Base-by-base conservation (phyloP, 176 grass and related monocot genomes). In the Musa beccarii region DNA sequence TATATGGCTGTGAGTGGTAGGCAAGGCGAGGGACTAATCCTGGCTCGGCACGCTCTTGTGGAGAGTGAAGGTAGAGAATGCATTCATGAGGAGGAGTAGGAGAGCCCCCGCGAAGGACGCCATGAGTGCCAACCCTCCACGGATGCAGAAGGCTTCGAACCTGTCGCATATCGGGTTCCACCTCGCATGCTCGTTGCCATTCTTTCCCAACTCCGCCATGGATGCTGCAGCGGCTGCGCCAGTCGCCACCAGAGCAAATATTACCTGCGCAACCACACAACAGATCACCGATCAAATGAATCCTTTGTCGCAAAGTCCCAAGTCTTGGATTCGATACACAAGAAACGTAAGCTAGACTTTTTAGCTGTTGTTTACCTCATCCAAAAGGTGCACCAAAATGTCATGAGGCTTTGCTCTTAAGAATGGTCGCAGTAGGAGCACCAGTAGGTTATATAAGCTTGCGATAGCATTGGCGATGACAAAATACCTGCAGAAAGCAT, bases 121-220 rank as follows among this genome's bases (percentile, higher is more conserved):
- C 11, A 76, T 80, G 19, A 94, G 51, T 1, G 95, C 88, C 12
- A 87, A 11, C 24, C 79, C 81, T 61, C 84, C 88, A n/a, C 80
- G 88, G 79, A 52, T 75, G 84, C 95, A 99, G 83, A 99, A 94
- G 22, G 84, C 76, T 26, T 81, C 53, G 21, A 94, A 99, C 16
- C 74, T 94, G 80, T 91, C 83, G 69, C 88, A 99, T 34, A 92
- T 79, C 2, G 88, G 90, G 71, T 91, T 94, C 95, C 95, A 99
- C 54, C 81, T 89, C 53, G 90, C 73, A 71, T 99, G 86, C 69
- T 83, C 68, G 81, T 99, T 99, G 15, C 91, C 91, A 3, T 94
- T 80, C 80, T 88, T 99, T 3, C 91, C 91, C 49, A 99, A 57
- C 78, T 89, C 83, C 0, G 95, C 88, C 79, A 94, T 87, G 0